Evolutionary conservation across 768 basidiomycete genomes (phyloP).

Genomic region (Sporobolomyces phaffii): DNA sequence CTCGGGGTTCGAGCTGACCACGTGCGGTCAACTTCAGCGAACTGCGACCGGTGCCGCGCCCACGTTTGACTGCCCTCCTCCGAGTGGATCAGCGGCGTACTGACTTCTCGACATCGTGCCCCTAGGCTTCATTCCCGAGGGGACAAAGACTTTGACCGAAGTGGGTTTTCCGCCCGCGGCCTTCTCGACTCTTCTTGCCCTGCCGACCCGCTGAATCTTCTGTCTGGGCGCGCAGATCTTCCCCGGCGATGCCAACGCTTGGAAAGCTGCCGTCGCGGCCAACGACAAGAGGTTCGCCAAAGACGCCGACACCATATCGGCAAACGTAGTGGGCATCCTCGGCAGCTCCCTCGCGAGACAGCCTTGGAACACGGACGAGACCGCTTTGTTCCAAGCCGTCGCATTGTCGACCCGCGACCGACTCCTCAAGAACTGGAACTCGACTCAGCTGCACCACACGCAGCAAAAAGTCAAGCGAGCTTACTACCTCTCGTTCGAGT

Average conservation of each 20-base stretch:
- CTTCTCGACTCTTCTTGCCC: too few relatives aligned
- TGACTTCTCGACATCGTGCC: fast-evolving
- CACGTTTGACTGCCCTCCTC: too few relatives aligned
- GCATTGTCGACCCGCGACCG: conserved; percentile 83
- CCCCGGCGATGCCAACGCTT: conserved; percentile 23
- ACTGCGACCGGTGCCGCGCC: conserved; percentile 22
- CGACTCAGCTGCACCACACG: conserved; percentile 45
- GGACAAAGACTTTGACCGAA: conserved; percentile 13
- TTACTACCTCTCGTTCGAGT: conserved; percentile 94
- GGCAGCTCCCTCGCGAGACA: conserved; percentile 77
- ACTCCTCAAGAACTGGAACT: conserved; percentile 47
- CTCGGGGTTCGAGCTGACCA: background rate
- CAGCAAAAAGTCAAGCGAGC: conserved; percentile 47
- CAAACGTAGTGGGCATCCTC: conserved; percentile 28
- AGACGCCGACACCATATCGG: conserved; percentile 11
- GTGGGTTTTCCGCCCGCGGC: background rate
- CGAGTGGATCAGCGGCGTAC: too few relatives aligned
- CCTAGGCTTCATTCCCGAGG: conserved; percentile 31
- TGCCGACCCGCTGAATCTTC: too few relatives aligned
- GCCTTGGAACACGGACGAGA: conserved; percentile 75
- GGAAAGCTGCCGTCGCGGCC: conserved; percentile 26
- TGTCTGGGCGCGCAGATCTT: too few relatives aligned
- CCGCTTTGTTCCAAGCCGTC: conserved; percentile 86
- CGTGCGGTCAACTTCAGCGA: background rate
- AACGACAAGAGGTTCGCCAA: conserved; percentile 10